Conservation (phyloP, 1,139 yeast species). For the Saccharomycopsis hybrid region DNA sequence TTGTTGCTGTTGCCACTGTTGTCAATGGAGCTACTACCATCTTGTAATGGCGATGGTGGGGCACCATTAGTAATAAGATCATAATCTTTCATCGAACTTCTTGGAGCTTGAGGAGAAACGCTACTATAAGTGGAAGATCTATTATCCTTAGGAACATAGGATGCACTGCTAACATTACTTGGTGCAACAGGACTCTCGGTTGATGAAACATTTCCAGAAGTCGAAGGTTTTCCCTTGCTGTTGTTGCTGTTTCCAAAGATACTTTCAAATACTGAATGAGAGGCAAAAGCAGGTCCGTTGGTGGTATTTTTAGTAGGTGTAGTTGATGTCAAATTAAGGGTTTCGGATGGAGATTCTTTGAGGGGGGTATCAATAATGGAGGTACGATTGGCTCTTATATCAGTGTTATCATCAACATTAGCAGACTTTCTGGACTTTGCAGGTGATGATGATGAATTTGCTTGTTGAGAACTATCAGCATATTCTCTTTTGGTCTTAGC, state of each 20-base stretch:
- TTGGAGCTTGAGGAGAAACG: not conserved
- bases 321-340: not conserved
- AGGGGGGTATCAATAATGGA: not conserved
- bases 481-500: not conserved
- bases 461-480: not conserved
- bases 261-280: constrained; percentile 17
- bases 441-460: not conserved
- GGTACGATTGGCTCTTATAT: too few relatives aligned
- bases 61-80: constrained; percentile 20
- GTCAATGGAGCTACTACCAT: constrained; percentile 1
- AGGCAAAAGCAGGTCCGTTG: constrained; percentile 10
- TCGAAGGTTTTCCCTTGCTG: not conserved
- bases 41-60: constrained; percentile 19
- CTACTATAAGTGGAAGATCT: not conserved
- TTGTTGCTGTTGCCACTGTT: constrained; percentile 3
- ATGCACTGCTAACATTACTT: not conserved
- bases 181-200: not conserved
- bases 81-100: constrained; percentile 2
- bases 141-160: constrained; percentile 3
- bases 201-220: not conserved
- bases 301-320: not conserved
- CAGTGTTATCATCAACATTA: not conserved
- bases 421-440: not conserved
- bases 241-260: constrained; percentile 5
- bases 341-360: not conserved